Conservation (phyloP, 2,329 filamentous ascomycete genomes). For the Drechslera avenae region DNA sequence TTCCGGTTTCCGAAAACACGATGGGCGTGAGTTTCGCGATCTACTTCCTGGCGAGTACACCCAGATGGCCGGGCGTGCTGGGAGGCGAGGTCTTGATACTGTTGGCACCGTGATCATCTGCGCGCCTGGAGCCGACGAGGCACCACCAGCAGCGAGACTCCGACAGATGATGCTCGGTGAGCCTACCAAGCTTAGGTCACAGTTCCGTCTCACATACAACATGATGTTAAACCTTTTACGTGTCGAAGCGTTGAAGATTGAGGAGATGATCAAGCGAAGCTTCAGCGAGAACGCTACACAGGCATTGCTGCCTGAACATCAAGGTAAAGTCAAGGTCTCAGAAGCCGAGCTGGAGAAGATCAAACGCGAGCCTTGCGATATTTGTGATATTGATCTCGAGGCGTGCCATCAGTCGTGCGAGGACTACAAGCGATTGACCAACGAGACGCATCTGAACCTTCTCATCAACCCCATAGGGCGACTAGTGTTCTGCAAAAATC, state of each 20-base stretch:
- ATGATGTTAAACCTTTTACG: conserved; percentile 97
- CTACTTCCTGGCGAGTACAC: conserved; percentile 95
- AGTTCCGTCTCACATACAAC: conserved; percentile 97
- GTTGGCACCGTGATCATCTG: conserved; percentile 96
- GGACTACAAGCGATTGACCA: conserved; percentile 77
- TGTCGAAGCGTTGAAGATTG: conserved; percentile 95
- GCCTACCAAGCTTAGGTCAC: conserved; percentile 91
- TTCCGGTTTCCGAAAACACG: conserved; percentile 94
- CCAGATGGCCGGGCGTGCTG: conserved; percentile 96
- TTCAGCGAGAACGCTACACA: conserved; percentile 99
- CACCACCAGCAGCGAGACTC: conserved; percentile 80
- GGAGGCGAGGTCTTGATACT: conserved; percentile 87
- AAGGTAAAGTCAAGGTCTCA: conserved; percentile 89
- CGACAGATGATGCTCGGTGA: conserved; percentile 95
- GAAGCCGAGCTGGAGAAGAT: conserved; percentile 91
- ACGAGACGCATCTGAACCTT: conserved; percentile 77
- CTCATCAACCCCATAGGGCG: conserved; percentile 81
- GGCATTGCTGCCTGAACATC: conserved; percentile 89
- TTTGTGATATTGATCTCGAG: conserved; percentile 81
- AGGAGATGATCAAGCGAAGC: conserved; percentile 99
- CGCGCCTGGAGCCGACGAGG: conserved; percentile 78
- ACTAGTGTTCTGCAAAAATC: conserved; percentile 74
- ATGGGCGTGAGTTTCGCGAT: conserved; percentile 89
- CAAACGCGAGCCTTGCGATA: conserved; percentile 80
- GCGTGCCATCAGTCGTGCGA: conserved; percentile 81